Evolutionary conservation across 2,329 filamentous ascomycete species (phyloP), one percentile per base, ranked within the genome.

Genomic region (Pseudogymnoascus sp.): DNA sequence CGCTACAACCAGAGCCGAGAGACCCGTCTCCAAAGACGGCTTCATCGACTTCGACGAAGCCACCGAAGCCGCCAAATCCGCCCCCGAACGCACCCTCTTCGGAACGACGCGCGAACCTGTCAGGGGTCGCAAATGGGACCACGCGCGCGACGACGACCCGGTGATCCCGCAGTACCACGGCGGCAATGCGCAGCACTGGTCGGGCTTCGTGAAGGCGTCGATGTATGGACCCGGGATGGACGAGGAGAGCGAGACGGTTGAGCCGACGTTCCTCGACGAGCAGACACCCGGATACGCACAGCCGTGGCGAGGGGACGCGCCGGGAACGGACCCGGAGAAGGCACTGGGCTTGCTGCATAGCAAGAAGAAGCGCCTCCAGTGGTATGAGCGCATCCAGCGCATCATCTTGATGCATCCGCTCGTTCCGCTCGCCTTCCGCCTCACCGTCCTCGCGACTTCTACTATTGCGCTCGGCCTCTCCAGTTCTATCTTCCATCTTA

Each of bases 371-470:
- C 63, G 68, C 37, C 70, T 62, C 61, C 21, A 18, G 18, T 62
- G 38, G 40, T 56, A 62, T 11, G 31, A 59, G 44, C 60, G 42
- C 11, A 25, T 25, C 4, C 42, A 62, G 14, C 35, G 69, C 60
- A 68, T 63, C 61, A 63, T 74, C 42, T 64, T 74, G n/a, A 67
- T 72, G 67, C 71, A 74, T 50, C 70, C 92, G 11, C 87, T 97
- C 67, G 89, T 96, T 1, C 94, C 94, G 2, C 79, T 97, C 62
- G 78, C 89, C 12, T 91, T 96, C 73, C 90, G 94, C 61, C 77
- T 96, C 18, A 87, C 84, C 12, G 91, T 96, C 60, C 86, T 96
- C 73, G 80, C 86, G 64, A 95, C 95, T 66, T 96, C 92, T 1
- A 83, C 90, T 40, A 80, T 91, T 62, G 92, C 92, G 4, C 82